phyloP scores from a whole-genome alignment of 805 yeast genomes.

The Cyberlindnera xylosilytica region DNA sequence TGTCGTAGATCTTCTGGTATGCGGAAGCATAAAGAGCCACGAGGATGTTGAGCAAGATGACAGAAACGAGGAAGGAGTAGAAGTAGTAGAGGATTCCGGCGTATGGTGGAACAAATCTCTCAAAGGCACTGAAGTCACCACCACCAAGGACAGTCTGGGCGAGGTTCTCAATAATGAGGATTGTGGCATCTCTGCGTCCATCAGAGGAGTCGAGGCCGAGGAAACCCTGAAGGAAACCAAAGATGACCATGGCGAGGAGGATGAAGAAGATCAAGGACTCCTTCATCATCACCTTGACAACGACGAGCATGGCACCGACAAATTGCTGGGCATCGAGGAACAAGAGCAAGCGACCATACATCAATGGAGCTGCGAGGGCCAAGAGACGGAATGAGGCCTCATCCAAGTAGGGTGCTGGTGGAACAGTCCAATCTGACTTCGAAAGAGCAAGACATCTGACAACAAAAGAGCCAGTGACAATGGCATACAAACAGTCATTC shows the following conservation, averaged over 20 bases:
- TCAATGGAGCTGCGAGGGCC: conserved; percentile 79
- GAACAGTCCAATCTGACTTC: conserved; percentile 22
- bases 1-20: conserved; percentile 73
- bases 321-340: conserved; percentile 77
- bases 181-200: conserved; percentile 75
- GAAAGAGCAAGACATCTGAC: conserved; percentile 44
- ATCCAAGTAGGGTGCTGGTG: conserved; percentile 37
- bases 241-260: conserved; percentile 60
- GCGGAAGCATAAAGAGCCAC: conserved; percentile 86
- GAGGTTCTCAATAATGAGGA: conserved; percentile 58
- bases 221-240: conserved; percentile 86
- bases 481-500: conserved; percentile 63
- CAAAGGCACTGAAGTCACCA: conserved; percentile 68
- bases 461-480: conserved; percentile 50
- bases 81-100: conserved; percentile 76
- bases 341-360: conserved; percentile 78
- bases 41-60: conserved; percentile 75
- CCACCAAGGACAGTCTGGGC: conserved; percentile 72
- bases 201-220: conserved; percentile 85
- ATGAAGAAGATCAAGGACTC: conserved; percentile 84
- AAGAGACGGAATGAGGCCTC: conserved; percentile 63
- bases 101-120: conserved; percentile 77
- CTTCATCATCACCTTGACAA: conserved; percentile 79
- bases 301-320: conserved; percentile 87
- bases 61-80: conserved; percentile 72